Evolutionary conservation across 805 yeast genomes (phyloP).

Genomic region (Zygosaccharomyces pseudorouxii): DNA sequence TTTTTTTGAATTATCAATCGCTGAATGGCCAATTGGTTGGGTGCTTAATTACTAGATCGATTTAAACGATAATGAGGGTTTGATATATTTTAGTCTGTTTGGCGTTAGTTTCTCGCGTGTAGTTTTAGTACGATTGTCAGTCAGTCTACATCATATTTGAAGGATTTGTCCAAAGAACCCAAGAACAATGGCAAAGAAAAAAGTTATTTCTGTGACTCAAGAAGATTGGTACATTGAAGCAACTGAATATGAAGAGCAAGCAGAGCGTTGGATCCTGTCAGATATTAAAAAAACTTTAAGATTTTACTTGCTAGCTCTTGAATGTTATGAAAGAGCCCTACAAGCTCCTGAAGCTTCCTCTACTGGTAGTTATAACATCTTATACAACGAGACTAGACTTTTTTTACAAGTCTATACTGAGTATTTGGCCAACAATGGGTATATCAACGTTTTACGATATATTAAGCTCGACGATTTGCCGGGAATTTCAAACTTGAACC

Average conservation of each 20-base stretch:
- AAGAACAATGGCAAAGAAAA: constrained; percentile 3
- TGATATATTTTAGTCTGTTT: not conserved
- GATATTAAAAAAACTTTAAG: constrained; percentile 31
- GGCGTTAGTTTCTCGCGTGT: not conserved
- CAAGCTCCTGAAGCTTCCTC: constrained; percentile 24
- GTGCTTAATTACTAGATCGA: not conserved
- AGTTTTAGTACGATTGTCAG: not conserved
- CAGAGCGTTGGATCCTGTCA: constrained; percentile 35
- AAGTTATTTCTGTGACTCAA: constrained; percentile 17
- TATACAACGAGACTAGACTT: constrained; percentile 32
- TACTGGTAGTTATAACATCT: constrained; percentile 35
- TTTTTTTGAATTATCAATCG: too few species aligned
- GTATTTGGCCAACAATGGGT: constrained; percentile 29
- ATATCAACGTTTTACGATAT: constrained; percentile 29
- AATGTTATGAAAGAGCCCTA: constrained; percentile 35
- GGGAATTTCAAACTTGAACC: constrained; percentile 13
- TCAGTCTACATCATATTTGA: not conserved
- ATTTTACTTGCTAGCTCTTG: constrained; percentile 27
- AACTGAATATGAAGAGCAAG: constrained; percentile 32
- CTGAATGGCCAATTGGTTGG: not conserved
- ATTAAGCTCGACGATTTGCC: constrained; percentile 26
- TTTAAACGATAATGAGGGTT: not conserved
- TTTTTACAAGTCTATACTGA: constrained; percentile 30
- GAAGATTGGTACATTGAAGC: constrained; percentile 34
- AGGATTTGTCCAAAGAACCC: not conserved